These are phyloP conservation scores for Ramaria rubella DNA, from an alignment of 768 basidiomycete species.

Conservation along the genomic window DNA sequence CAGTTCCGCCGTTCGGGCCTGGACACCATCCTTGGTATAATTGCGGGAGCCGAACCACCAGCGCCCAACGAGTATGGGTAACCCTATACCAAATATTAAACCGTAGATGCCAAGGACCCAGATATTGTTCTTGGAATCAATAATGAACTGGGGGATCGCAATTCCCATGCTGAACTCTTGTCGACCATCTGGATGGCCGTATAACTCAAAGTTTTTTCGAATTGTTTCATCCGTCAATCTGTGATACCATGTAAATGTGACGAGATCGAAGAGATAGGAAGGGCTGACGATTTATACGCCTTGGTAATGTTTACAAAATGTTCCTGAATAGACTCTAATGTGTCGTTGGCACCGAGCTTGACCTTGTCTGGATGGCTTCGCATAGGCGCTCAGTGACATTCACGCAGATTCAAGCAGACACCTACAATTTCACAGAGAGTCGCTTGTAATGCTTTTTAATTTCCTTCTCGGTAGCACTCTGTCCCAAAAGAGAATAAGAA, in stretches of 20 bases:
- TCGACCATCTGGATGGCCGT: conserved; percentile 95
- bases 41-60: conserved; percentile 97
- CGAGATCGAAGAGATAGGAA: background rate
- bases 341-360: conserved; percentile 72
- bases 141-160: conserved; percentile 88
- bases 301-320: conserved; percentile 92
- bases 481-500: conserved; percentile 6
- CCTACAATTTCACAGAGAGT: conserved; percentile 80
- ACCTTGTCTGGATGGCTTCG: conserved; percentile 95
- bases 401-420: conserved; percentile 8
- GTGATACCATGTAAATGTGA: conserved; percentile 6
- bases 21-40: conserved; percentile 88
- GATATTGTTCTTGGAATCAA: conserved; percentile 85
- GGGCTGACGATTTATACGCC: conserved; percentile 85
- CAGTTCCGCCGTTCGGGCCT: conserved; percentile 69
- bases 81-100: conserved; percentile 74
- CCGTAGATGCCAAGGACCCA: conserved; percentile 89
- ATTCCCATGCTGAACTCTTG: conserved; percentile 93
- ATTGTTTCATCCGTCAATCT: conserved; percentile 90
- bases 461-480: conserved; percentile 76
- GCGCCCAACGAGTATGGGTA: conserved; percentile 82
- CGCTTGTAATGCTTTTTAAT: conserved; percentile 96
- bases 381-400: background rate
- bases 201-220: conserved; percentile 81
- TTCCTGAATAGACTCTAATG: conserved; percentile 76